Percentiles rank a stretch among this genome's conserved stretches.
Conservation (phyloP, 176 grass and related monocot species). For the Pharus latifolius region DNA sequence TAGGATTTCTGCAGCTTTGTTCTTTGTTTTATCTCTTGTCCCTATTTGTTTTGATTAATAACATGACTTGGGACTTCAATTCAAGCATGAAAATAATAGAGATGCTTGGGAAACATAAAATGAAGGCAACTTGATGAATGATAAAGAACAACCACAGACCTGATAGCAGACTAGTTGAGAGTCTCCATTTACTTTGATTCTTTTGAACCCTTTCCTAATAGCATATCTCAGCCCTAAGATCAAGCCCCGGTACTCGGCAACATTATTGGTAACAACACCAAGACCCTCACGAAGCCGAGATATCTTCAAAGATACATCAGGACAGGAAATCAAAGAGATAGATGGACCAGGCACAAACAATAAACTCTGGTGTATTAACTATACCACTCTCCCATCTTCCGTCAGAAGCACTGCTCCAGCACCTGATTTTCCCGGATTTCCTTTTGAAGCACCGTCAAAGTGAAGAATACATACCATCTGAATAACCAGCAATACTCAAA, state of each 20-base stretch:
- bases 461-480: conserved; percentile 62
- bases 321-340: conserved; percentile 12
- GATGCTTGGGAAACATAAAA: conserved; percentile 10
- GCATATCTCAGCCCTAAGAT: conserved; percentile 64
- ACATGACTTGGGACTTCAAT: background rate
- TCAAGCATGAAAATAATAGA: background rate
- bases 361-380: background rate
- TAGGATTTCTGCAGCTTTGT: background rate
- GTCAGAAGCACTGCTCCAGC: conserved; percentile 71
- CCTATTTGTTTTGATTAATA: background rate
- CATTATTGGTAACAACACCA: conserved; percentile 72
- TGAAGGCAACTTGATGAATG: background rate
- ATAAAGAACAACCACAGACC: conserved; percentile 23
- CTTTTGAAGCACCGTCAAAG: conserved; percentile 87
- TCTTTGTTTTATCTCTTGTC: background rate
- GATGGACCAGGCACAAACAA: background rate
- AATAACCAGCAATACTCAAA: conserved; percentile 10
- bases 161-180: conserved; percentile 71
- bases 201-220: conserved; percentile 55
- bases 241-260: conserved; percentile 66
- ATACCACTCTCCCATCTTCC: conserved; percentile 73
- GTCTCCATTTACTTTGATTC: conserved; percentile 53
- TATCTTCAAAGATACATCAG: conserved; percentile 42
- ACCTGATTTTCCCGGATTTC: conserved; percentile 83
- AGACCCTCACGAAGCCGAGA: conserved; percentile 65